A percentile compares a stretch with the other conserved stretches of the same genome.
Conservation (phyloP, 176 grass and related monocot genomes). For the Ensete ventricosum region DNA sequence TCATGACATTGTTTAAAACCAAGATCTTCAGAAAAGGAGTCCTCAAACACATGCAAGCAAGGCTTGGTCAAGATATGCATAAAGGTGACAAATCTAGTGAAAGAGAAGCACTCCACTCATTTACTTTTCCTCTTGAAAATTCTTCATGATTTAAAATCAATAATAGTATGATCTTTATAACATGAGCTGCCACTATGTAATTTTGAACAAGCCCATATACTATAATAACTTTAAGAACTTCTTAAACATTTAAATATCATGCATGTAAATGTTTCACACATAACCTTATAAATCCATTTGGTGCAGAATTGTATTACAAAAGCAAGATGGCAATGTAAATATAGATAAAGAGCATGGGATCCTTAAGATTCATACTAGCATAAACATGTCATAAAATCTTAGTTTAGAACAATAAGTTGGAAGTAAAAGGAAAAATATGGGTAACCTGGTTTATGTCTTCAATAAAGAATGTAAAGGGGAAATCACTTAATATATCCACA, state of each 20-base stretch:
- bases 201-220: too few relatives aligned
- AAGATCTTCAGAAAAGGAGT: not conserved
- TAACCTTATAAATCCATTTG: too few relatives aligned
- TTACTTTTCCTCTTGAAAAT: too few relatives aligned
- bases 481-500: conserved; percentile 39
- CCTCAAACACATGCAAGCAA: not conserved
- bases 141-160: too few relatives aligned
- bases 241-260: too few relatives aligned
- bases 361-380: not conserved
- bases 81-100: not conserved
- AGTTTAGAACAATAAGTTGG: not conserved
- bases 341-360: not conserved
- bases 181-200: too few relatives aligned
- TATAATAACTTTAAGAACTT: too few relatives aligned
- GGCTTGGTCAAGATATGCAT: not conserved
- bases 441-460: conserved; percentile 28
- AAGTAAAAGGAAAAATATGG: not conserved
- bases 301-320: too few relatives aligned
- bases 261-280: too few relatives aligned
- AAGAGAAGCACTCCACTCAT: not conserved
- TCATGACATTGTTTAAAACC: not conserved
- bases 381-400: conserved; percentile 9
- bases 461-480: conserved; percentile 67
- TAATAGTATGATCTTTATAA: too few relatives aligned
- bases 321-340: too few relatives aligned